Percentiles rank a stretch among this genome's conserved stretches.
These are phyloP conservation scores for Juncus inflexus DNA, from an alignment of 176 grass and related monocot genomes.

Conservation along the genomic window DNA sequence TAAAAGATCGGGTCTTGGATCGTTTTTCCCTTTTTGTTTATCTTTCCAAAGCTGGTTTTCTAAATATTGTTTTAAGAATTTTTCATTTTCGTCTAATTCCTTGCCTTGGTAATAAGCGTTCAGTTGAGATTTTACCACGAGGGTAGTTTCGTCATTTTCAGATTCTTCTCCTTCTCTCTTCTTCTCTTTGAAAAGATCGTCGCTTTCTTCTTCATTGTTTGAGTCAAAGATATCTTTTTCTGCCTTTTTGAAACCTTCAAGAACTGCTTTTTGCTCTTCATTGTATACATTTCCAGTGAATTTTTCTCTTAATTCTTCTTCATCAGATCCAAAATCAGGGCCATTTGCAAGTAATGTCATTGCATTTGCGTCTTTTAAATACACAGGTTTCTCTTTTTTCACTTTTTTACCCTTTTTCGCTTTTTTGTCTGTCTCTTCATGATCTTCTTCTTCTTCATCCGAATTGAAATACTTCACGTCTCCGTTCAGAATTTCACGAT, in stretches of 20 bases:
- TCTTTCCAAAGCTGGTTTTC: conserved; percentile 55
- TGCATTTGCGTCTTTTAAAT: conserved; percentile 89
- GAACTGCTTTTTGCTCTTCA: conserved; percentile 55
- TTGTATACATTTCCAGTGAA: conserved; percentile 61
- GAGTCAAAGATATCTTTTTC: conserved; percentile 48
- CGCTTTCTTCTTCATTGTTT: conserved; percentile 26
- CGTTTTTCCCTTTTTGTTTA: conserved; percentile 26
- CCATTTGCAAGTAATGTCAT: conserved; percentile 73
- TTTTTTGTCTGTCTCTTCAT: conserved; percentile 24
- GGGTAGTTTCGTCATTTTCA: conserved; percentile 46
- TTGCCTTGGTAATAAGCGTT: conserved; percentile 61
- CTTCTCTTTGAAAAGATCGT: conserved; percentile 57
- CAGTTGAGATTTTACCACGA: conserved; percentile 42
- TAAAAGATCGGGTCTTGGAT: conserved; percentile 31
- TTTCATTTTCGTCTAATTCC: conserved; percentile 57
- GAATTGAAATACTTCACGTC: conserved; percentile 57
- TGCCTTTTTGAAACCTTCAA: conserved; percentile 64
- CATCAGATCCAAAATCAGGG: conserved; percentile 50
- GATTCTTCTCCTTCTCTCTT: conserved; percentile 13
- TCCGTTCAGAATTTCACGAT: conserved; percentile 46
- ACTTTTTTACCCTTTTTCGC: conserved; percentile 27
- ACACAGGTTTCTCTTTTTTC: conserved; percentile 69
- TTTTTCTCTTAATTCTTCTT: conserved; percentile 38
- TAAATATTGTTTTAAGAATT: conserved; percentile 79
- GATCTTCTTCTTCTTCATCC: conserved; percentile 36